A percentile compares a stretch with the other conserved stretches of the same genome.
Conservation (phyloP, 257 asterid species). For the Prunella vulgaris region DNA sequence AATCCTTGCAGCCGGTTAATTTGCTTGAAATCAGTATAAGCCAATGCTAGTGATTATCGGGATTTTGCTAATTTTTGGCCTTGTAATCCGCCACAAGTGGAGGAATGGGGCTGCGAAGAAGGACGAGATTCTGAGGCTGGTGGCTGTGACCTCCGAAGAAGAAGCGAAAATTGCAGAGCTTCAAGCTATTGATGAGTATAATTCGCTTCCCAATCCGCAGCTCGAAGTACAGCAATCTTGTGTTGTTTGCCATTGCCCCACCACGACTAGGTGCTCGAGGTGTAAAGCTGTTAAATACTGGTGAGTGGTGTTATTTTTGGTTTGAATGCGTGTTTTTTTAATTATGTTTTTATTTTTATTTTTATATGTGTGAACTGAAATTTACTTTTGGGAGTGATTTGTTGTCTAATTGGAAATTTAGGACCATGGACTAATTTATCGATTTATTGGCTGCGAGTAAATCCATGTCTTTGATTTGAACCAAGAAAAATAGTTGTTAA, state of each 20-base stretch:
- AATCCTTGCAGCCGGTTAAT: slow-evolving; percentile 46
- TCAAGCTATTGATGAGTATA: slow-evolving; percentile 31
- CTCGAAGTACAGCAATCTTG: slow-evolving; percentile 33
- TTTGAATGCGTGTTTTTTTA: neutral
- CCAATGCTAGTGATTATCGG: slow-evolving; percentile 44
- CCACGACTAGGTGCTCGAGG: slow-evolving; percentile 54
- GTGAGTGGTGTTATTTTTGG: slow-evolving; percentile 29
- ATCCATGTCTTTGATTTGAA: neutral
- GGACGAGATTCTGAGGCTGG: slow-evolving; percentile 51
- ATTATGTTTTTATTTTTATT: neutral
- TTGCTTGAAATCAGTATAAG: slow-evolving; percentile 9
- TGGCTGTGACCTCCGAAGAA: slow-evolving; percentile 36
- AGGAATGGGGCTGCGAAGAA: slow-evolving; percentile 44
- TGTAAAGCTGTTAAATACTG: slow-evolving; percentile 58
- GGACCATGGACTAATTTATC: slow-evolving; percentile 7
- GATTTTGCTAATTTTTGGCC: slow-evolving; percentile 41
- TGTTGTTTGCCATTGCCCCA: slow-evolving; percentile 46
- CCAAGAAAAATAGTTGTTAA: neutral
- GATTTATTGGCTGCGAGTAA: neutral
- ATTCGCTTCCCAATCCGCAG: slow-evolving; percentile 27
- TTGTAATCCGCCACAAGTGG: slow-evolving; percentile 47
- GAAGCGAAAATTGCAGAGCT: slow-evolving; percentile 38
- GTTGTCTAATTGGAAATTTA: slow-evolving; percentile 8
- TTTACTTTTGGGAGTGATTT: slow-evolving; percentile 2
- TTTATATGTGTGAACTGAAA: neutral